A percentile compares a stretch with the other conserved stretches of the same genome.
phyloP scores from a whole-genome alignment of 2,329 filamentous ascomycete genomes.

The Metarhizium brunneum region DNA sequence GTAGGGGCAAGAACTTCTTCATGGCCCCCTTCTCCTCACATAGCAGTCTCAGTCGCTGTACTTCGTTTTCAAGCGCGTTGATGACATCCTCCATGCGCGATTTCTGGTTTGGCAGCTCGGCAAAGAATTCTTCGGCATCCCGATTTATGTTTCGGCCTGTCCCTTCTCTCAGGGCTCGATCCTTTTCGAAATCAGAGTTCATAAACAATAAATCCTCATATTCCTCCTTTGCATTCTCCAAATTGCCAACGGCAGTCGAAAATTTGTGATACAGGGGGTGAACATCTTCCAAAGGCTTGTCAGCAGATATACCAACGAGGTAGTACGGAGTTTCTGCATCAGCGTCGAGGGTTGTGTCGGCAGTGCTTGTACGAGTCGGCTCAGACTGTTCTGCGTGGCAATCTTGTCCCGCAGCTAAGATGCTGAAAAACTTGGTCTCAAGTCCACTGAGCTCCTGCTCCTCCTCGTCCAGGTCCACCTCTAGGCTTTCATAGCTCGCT shows the following conservation, averaged over 20 bases:
- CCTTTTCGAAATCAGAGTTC: constrained; percentile 27
- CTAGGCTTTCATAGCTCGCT: constrained; percentile 26
- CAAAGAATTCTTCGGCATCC: constrained; percentile 35
- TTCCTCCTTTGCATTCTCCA: constrained; percentile 39
- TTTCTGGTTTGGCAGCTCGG: constrained; percentile 30
- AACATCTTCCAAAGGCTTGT: constrained; percentile 27
- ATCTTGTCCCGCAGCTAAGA: constrained; percentile 21
- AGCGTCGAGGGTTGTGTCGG: constrained; percentile 3
- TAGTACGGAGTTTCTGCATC: constrained; percentile 19
- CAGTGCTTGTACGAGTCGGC: background rate
- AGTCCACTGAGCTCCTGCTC: constrained; percentile 25
- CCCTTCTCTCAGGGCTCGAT: constrained; percentile 23
- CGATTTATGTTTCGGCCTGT: constrained; percentile 19
- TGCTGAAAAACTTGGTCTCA: constrained; percentile 29
- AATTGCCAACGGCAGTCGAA: constrained; percentile 32
- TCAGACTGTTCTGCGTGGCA: constrained; percentile 5
- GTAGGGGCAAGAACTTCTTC: constrained; percentile 30
- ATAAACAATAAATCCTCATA: constrained; percentile 32
- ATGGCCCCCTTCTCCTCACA: constrained; percentile 34
- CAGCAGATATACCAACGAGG: constrained; percentile 25
- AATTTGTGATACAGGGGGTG: constrained; percentile 39
- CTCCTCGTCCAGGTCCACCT: constrained; percentile 24
- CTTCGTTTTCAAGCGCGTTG: constrained; percentile 21
- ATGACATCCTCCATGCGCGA: constrained; percentile 23
- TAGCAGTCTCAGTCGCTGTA: constrained; percentile 23